Evolutionary conservation across 495 filamentous ascomycete species (phyloP).

Genomic region (Xylaria acuta): DNA sequence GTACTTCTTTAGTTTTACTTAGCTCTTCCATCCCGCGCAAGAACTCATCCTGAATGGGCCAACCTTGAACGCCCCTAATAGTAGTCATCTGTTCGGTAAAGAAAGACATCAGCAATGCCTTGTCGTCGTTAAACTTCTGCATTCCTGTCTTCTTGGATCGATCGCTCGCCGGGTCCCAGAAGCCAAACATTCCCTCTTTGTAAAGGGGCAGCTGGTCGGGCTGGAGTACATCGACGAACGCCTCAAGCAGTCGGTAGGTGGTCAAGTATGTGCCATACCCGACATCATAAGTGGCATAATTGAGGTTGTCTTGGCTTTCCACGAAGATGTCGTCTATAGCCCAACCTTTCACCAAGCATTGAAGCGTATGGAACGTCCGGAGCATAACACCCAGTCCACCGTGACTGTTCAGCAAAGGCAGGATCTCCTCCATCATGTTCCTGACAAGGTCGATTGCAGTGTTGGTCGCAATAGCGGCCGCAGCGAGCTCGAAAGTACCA

Average conservation of each 20-base stretch:
- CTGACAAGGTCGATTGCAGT: conserved; percentile 50
- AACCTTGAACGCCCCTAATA: conserved; percentile 15
- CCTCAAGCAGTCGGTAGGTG: conserved; percentile 34
- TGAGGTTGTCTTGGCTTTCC: conserved; percentile 31
- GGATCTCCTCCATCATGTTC: conserved; percentile 44
- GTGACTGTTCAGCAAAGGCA: conserved; percentile 35
- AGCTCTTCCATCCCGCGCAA: conserved; percentile 42
- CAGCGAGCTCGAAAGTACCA: conserved; percentile 43
- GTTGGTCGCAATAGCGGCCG: conserved; percentile 48
- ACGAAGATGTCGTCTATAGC: conserved; percentile 8
- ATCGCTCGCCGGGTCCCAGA: conserved; percentile 40
- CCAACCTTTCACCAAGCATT: conserved; percentile 36
- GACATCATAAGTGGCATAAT: conserved; percentile 43
- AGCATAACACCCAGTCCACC: conserved; percentile 36
- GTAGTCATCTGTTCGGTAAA: conserved; percentile 41
- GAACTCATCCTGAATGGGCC: conserved; percentile 47
- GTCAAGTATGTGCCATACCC: conserved; percentile 33
- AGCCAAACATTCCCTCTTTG: conserved; percentile 40
- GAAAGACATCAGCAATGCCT: conserved; percentile 38
- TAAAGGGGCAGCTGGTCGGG: conserved; percentile 34
- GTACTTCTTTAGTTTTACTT: conserved; percentile 29
- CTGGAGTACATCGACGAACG: conserved; percentile 30
- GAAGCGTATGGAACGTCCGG: conserved; percentile 29
- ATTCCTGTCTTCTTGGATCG: conserved; percentile 36
- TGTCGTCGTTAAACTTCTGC: conserved; percentile 44